phyloP scores from a whole-genome alignment of 331 rosid genomes.

The Arachis monticola region DNA sequence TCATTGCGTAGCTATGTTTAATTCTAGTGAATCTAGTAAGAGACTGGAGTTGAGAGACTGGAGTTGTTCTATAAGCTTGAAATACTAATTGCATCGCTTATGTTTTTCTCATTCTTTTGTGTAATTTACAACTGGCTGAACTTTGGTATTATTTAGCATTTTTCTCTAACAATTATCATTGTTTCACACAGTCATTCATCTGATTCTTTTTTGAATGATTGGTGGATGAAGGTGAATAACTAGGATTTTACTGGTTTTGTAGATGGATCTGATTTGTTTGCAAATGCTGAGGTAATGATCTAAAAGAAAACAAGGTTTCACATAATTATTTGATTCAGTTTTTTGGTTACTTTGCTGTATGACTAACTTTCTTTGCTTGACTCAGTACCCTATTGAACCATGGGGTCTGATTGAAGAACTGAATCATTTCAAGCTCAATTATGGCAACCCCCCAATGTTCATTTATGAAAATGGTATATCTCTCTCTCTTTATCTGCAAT shows the following conservation, averaged over 20 bases:
- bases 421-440: conserved; percentile 43
- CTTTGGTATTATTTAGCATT: conserved; percentile 10
- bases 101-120: neutral
- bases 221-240: neutral
- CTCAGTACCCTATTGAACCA: conserved; percentile 39
- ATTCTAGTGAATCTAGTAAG: neutral
- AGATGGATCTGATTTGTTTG: conserved; percentile 1
- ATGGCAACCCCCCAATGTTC: conserved; percentile 55
- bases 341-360: neutral
- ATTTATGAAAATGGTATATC: conserved; percentile 54
- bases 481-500: conserved; percentile 15
- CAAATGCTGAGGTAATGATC: conserved; percentile 37
- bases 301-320: neutral
- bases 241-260: conserved; percentile 25
- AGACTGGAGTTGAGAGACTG: neutral
- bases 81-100: conserved; percentile 24
- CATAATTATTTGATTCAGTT: conserved; percentile 7
- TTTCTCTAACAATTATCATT: neutral
- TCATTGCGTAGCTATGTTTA: neutral
- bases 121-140: conserved; percentile 25
- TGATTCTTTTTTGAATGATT: conserved; percentile 4
- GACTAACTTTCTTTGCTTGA: conserved; percentile 1
- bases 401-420: conserved; percentile 45
- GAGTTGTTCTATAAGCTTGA: neutral
- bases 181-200: neutral